These are phyloP conservation scores for Puccinia hordei DNA, from an alignment of 1,284 basidiomycete species.

Conservation along the genomic window DNA sequence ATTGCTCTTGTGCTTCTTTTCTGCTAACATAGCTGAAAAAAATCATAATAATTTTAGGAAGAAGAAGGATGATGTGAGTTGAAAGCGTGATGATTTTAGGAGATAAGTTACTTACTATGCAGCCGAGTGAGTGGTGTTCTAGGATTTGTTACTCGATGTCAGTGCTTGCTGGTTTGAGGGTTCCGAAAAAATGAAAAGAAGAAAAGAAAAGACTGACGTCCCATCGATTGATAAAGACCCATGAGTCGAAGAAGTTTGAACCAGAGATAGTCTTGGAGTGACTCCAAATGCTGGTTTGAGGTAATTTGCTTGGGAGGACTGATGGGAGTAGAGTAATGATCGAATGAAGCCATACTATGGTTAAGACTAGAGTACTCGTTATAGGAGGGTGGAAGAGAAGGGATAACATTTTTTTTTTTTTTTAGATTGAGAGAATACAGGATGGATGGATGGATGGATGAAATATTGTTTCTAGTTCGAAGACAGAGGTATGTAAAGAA, in stretches of 20 bases:
- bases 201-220: not conserved
- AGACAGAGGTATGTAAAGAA: too few relatives aligned
- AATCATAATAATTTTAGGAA: too few relatives aligned
- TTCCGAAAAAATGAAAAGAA: too few relatives aligned
- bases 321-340: not conserved
- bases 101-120: constrained; percentile 11
- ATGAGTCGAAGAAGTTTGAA: constrained; percentile 23
- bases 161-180: not conserved
- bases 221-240: constrained; percentile 32
- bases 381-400: not conserved
- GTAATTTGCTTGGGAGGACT: not conserved
- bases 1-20: not conserved
- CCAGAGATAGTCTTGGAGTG: constrained; percentile 30
- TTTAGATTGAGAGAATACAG: not conserved
- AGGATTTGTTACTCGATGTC: not conserved
- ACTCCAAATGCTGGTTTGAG: constrained; percentile 26
- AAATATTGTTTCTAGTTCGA: too few relatives aligned
- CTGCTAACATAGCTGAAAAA: constrained; percentile 32
- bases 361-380: not conserved
- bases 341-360: not conserved
- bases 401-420: not conserved
- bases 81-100: too few relatives aligned
- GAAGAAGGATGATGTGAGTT: too few relatives aligned
- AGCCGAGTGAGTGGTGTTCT: constrained; percentile 28
- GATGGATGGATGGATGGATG: not conserved